Percentiles rank a stretch among this genome's conserved stretches.
phyloP scores from a whole-genome alignment of 2,329 filamentous ascomycete species.

The Aspergillus sp. region DNA sequence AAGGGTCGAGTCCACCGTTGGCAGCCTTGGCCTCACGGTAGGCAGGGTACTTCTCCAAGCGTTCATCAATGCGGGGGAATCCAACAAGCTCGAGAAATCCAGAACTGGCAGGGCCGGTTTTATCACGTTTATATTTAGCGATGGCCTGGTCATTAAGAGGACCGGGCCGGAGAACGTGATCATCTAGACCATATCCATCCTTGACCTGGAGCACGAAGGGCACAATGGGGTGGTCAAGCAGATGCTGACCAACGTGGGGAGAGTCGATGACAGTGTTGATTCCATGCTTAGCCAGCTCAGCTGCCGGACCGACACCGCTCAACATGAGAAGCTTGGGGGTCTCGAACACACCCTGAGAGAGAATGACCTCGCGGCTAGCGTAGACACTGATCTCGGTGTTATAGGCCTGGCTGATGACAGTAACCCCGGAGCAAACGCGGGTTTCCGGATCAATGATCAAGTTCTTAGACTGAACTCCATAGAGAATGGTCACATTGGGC shows the following conservation, averaged over 20 bases:
- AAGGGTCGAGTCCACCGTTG: slow-evolving; percentile 51
- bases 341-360: slow-evolving; percentile 54
- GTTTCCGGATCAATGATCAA: slow-evolving; percentile 52
- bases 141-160: slow-evolving; percentile 31
- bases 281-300: slow-evolving; percentile 37
- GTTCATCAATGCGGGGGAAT: slow-evolving; percentile 36
- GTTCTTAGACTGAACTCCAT: slow-evolving; percentile 52
- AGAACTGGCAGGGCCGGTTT: slow-evolving; percentile 42
- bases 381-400: slow-evolving; percentile 45
- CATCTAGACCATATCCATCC: slow-evolving; percentile 42
- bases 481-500: slow-evolving; percentile 56
- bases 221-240: slow-evolving; percentile 42
- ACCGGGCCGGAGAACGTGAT: slow-evolving; percentile 40
- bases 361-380: slow-evolving; percentile 50
- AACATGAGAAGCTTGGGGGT: slow-evolving; percentile 54
- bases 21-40: slow-evolving; percentile 49
- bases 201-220: slow-evolving; percentile 45
- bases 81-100: slow-evolving; percentile 54
- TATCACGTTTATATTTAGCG: slow-evolving; percentile 38
- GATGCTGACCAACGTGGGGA: slow-evolving; percentile 32
- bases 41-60: slow-evolving; percentile 39
- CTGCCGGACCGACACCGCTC: slow-evolving; percentile 47
- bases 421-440: slow-evolving; percentile 47
- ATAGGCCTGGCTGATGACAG: slow-evolving; percentile 43
- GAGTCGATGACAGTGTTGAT: slow-evolving; percentile 34